A percentile compares a stretch with the other conserved stretches of the same genome.
Conservation (phyloP, 108 stramenopile species). For the Epithemia pelagica region DNA sequence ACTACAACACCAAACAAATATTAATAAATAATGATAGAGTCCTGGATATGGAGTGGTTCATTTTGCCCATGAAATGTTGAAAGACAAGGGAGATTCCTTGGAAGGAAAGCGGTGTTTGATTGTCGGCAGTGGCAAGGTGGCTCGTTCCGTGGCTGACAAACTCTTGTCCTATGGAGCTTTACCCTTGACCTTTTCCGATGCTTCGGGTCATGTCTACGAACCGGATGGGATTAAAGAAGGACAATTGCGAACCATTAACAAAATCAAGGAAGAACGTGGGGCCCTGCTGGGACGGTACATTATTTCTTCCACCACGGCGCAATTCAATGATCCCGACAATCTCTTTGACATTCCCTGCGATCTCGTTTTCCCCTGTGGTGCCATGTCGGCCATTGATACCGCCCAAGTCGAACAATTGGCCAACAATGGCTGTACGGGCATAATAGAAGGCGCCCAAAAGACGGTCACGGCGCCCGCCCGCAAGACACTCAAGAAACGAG, state of each 20-base stretch:
- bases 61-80: conserved; percentile 85
- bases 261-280: conserved; percentile 93
- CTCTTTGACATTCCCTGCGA: conserved; percentile 88
- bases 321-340: conserved; percentile 76
- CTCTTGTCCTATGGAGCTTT: conserved; percentile 92
- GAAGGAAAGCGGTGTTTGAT: conserved; percentile 92
- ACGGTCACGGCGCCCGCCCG: conserved; percentile 68
- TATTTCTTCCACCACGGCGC: conserved; percentile 77
- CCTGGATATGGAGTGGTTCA: conserved; percentile 90
- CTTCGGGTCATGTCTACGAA: conserved; percentile 92
- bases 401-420: conserved; percentile 69
- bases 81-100: conserved; percentile 80
- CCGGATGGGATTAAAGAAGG: conserved; percentile 87
- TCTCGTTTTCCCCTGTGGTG: conserved; percentile 88
- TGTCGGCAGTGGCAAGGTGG: conserved; percentile 91
- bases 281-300: conserved; percentile 88
- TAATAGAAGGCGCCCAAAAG: conserved; percentile 88
- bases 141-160: conserved; percentile 85
- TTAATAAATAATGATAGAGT: conserved; percentile 73
- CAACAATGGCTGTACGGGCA: conserved; percentile 84
- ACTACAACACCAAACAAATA: no score
- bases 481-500: conserved; percentile 76
- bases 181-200: conserved; percentile 90
- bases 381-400: conserved; percentile 69
- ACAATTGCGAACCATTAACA: conserved; percentile 82